Evolutionary conservation across 1,139 yeast species (phyloP), one percentile per base, ranked within the genome.

Genomic region (Zygoascus hellenicus): DNA sequence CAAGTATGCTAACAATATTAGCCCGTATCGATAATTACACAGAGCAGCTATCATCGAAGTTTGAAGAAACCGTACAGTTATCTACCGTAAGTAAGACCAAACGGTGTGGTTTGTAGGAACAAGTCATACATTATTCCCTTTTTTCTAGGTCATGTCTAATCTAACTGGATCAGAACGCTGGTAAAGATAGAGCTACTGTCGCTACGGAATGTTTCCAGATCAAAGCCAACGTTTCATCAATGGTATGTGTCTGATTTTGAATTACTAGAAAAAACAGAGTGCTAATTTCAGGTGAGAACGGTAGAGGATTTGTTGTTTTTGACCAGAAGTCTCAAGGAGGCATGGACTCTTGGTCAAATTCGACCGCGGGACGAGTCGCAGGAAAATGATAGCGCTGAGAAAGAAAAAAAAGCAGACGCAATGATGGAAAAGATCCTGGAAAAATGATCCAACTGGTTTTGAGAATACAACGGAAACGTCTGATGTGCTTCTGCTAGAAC

Each of bases 301-400:
- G 64, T 64, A 4, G 73, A 69, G 49, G 73, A 69, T 43, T 52
- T 69, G 48, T 55, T 69, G 39, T 64, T 63, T 48, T 63, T 69
- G 33, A 66, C 72, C 1, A 55, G 73, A 17, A 59, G 64, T 28
- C 52, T 69, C 40, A 69, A 69, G 49, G 73, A 69, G 51, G 69
- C 71, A 9, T 69, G 73, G 73, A 60, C 69, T 15, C 55, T 69
- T 29, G 72, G 73, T 16, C 71, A 67, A 50, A 59, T 67, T n/a
- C 58, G 60, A 38, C 63, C 67, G 5, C 45, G 52, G 9, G 43
- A 51, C 3, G 51, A 48, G 5, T 56, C 51, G 5, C 55, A 49
- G 36, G 46, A 47, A 2, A 52, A 47, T 9, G 51, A 48, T 28
- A 46, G 30, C 5, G 51, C 48, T 26, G 45, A 48, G 9, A 40